Conservation (phyloP, 768 basidiomycete species). For the Boletus fagicola region DNA sequence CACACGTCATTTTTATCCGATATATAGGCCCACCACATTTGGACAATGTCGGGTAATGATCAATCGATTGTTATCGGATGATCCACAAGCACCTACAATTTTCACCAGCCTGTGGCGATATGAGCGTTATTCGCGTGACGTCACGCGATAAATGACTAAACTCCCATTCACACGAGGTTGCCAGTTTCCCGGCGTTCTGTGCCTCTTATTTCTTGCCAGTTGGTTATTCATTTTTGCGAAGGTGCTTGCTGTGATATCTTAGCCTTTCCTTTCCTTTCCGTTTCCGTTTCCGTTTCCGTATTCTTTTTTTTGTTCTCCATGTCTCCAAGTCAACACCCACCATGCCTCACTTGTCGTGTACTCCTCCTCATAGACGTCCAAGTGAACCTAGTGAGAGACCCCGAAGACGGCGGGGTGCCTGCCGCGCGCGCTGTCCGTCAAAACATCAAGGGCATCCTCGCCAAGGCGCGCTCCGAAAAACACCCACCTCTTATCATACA, state of each 20-base stretch:
- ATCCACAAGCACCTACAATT: neutral
- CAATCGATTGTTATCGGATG: slow-evolving; percentile 2
- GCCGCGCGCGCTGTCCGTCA: slow-evolving; percentile 39
- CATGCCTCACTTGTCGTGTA: slow-evolving; percentile 36
- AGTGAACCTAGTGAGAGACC: slow-evolving; percentile 45
- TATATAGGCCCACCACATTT: no score
- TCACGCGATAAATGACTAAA: slow-evolving; percentile 20
- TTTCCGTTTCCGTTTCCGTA: neutral
- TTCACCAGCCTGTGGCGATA: neutral
- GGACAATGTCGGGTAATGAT: neutral
- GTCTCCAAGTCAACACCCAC: slow-evolving; percentile 20
- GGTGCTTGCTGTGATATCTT: neutral
- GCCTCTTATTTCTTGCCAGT: slow-evolving; percentile 1
- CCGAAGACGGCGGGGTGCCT: slow-evolving; percentile 54
- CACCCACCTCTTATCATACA: slow-evolving; percentile 61
- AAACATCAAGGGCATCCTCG: slow-evolving; percentile 52
- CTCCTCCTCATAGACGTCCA: slow-evolving; percentile 64
- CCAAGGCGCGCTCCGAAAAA: slow-evolving; percentile 45
- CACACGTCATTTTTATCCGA: neutral
- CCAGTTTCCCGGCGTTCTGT: neutral
- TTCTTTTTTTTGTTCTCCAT: slow-evolving; percentile 10
- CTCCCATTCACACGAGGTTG: neutral
- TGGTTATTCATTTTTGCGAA: slow-evolving; percentile 16
- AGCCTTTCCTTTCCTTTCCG: neutral
- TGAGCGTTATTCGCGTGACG: slow-evolving; percentile 20